Evolutionary conservation across 139 green algal species (phyloP).

Genomic region (Gonium pectorale): DNA sequence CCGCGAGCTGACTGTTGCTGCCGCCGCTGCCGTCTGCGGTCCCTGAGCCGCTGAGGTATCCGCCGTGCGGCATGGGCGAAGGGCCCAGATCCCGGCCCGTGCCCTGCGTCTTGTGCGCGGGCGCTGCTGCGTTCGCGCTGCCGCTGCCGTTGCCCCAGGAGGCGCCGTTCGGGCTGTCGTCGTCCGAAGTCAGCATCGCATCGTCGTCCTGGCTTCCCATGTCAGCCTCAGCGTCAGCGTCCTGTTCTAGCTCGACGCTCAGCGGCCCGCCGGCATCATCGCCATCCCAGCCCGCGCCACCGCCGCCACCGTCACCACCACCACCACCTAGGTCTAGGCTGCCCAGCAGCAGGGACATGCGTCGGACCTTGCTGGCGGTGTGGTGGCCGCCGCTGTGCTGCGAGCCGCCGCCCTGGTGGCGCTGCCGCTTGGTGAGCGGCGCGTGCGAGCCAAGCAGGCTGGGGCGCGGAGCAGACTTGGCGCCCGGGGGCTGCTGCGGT

Average conservation of each 20-base stretch:
- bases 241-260: neutral
- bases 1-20: too few species aligned
- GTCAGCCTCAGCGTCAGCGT: neutral
- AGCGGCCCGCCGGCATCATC: too few species aligned
- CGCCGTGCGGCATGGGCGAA: too few species aligned
- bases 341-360: conserved; percentile 23
- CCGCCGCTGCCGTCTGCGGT: too few species aligned
- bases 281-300: neutral
- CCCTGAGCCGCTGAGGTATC: too few species aligned
- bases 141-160: neutral
- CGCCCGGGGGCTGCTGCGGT: neutral
- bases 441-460: neutral
- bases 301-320: neutral
- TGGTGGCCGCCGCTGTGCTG: neutral
- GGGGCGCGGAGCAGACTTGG: neutral
- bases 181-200: conserved; percentile 12
- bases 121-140: too few species aligned
- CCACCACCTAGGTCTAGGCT: neutral
- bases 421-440: conserved; percentile 26
- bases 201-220: conserved; percentile 3
- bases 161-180: neutral
- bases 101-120: too few species aligned
- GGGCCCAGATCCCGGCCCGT: too few species aligned
- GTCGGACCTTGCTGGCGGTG: neutral
- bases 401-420: neutral